A percentile compares a stretch with the other conserved stretches of the same genome.
These are phyloP conservation scores for Ceratocystiopsis sp. DNA, from an alignment of 2,329 filamentous ascomycete genomes.

Conservation along the genomic window DNA sequence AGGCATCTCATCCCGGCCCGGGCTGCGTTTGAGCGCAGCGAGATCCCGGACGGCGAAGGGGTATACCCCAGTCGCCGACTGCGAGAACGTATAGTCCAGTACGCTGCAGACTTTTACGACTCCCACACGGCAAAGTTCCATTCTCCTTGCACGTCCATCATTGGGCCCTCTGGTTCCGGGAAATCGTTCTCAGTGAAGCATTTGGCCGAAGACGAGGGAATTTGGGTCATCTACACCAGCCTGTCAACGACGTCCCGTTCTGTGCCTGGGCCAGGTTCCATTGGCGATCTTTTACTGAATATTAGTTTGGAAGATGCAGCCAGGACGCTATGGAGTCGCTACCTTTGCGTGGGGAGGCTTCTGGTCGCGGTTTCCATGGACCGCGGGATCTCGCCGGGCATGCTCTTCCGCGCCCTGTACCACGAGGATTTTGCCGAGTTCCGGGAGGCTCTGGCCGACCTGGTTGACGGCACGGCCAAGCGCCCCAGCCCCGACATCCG, in stretches of 20 bases:
- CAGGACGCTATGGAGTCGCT: neutral
- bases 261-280: neutral
- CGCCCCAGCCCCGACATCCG: neutral
- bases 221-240: conserved; percentile 1
- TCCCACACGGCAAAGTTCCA: neutral
- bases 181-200: conserved; percentile 2
- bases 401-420: conserved; percentile 1
- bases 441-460: neutral
- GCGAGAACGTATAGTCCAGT: neutral
- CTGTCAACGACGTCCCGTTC: neutral
- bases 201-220: neutral
- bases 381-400: neutral
- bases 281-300: neutral
- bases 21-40: too few relatives aligned
- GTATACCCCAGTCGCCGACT: neutral
- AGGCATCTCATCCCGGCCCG: too few relatives aligned
- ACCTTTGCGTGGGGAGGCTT: neutral
- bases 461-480: neutral
- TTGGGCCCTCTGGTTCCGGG: neutral
- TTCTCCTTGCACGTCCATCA: neutral
- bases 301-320: neutral
- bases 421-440: neutral
- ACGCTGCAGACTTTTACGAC: neutral
- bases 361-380: neutral
- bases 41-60: too few relatives aligned